A percentile compares a stretch with the other conserved stretches of the same genome.
Conservation (phyloP, 1,284 basidiomycete species). For the Austroboletus niveus region DNA sequence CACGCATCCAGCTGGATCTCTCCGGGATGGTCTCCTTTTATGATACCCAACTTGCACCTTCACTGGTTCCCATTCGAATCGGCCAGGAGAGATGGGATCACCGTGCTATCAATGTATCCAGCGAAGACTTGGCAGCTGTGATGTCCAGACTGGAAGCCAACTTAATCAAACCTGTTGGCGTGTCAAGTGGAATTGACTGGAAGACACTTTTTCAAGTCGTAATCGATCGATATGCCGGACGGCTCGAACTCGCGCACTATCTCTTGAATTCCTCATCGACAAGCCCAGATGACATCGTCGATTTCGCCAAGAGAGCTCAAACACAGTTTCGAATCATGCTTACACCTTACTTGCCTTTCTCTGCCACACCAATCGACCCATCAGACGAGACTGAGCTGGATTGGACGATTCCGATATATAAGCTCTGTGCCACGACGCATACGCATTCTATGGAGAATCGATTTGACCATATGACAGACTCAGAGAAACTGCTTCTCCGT, state of each 20-base stretch:
- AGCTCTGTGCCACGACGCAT: too few species aligned
- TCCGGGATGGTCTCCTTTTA: conserved; percentile 10
- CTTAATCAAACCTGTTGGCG: conserved; percentile 13
- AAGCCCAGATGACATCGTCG: conserved; percentile 5
- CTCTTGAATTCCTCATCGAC: conserved; percentile 31
- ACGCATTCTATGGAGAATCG: too few species aligned
- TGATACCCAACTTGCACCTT: conserved; percentile 11
- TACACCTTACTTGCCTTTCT: conserved; percentile 21
- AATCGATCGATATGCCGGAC: conserved; percentile 42
- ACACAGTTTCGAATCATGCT: conserved; percentile 24
- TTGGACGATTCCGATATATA: too few species aligned
- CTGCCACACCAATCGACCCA: conserved; percentile 1
- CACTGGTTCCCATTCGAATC: conserved; percentile 25
- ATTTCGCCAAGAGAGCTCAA: conserved; percentile 17
- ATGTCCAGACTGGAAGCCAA: conserved; percentile 24
- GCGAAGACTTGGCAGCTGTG: conserved; percentile 15
- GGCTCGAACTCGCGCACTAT: conserved; percentile 41
- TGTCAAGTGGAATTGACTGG: conserved; percentile 45
- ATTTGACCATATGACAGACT: conserved; percentile 3
- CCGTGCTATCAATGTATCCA: conserved; percentile 30
- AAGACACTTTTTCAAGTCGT: conserved; percentile 4
- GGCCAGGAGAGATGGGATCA: conserved; percentile 30
- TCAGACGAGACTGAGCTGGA: conserved; percentile 24
- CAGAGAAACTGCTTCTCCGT: conserved; percentile 35
- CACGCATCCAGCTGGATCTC: conserved; percentile 34